Evolutionary conservation across 1,284 basidiomycete genomes (phyloP), one percentile per base, ranked within the genome.

Genomic region (Acaromyces ingoldii): DNA sequence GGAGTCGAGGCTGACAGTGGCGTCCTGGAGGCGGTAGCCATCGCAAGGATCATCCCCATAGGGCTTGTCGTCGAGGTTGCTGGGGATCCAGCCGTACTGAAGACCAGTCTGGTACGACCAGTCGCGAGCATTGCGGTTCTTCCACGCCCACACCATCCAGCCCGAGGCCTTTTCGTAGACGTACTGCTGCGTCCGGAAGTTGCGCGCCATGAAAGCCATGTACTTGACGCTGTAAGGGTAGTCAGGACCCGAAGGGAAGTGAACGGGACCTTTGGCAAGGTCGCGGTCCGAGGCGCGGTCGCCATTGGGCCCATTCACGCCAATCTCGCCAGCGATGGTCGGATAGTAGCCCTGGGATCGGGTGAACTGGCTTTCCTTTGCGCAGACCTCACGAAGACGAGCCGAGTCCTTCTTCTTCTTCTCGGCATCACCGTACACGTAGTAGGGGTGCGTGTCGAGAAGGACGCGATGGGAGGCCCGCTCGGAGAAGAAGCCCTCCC

Each of bases 91-190:
- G 28, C 69, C 70, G 40, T 70, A 57, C 53, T 67, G 61, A 13
- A 75, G 54, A 28, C 74, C 69, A 39, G 72, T 65, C 54, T 70
- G 54, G 62, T 74, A 74, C 38, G 61, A 63, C 67, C 72, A 76
- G 17, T 75, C 75, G 41, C 66, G 61, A 1, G 66, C 65, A 5
- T 45, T 58, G n/a, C 37, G 33, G 30, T 42, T 85, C 81, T 87
- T 87, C 86, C 86, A 88, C 10, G 86, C 83, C 87, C 87, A 88
- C 71, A 81, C 86, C n/a, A 86, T 79, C 86, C 86, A 89, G n/a
- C 87, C 87, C 47, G 83, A 81, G 13, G 49, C 54, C 52, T 75
- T 17, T 28, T 58, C 56, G 28, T 34, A 58, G 11, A 51, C 43
- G n/a, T 42, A 25, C 22, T 26, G 39, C 28, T 58, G 56, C 21